phyloP scores from a whole-genome alignment of 2,329 filamentous ascomycete genomes.

The Penicillium sp. region DNA sequence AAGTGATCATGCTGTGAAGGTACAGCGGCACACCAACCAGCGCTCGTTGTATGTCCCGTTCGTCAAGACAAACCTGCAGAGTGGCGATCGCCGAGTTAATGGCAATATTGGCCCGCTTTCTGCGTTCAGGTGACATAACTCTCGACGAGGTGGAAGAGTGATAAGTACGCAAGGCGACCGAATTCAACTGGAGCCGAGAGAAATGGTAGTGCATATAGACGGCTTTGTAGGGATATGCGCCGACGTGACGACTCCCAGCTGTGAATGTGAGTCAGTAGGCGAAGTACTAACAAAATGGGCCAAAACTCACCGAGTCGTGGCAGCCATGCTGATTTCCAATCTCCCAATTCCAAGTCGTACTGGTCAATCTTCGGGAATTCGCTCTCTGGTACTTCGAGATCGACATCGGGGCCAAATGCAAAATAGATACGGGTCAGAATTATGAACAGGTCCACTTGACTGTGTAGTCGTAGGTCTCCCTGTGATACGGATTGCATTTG shows the following conservation, averaged over 20 bases:
- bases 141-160: conserved; percentile 35
- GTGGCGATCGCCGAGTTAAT: conserved; percentile 42
- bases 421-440: conserved; percentile 44
- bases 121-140: conserved; percentile 43
- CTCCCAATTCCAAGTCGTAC: conserved; percentile 37
- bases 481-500: conserved; percentile 29
- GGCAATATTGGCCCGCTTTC: conserved; percentile 43
- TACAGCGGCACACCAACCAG: conserved; percentile 44
- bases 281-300: not conserved
- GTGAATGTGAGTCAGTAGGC: conserved; percentile 3
- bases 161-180: conserved; percentile 47
- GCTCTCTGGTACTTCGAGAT: conserved; percentile 38
- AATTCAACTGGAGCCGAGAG: conserved; percentile 48
- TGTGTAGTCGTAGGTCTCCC: conserved; percentile 36
- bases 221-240: conserved; percentile 48
- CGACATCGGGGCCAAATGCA: conserved; percentile 42
- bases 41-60: conserved; percentile 41
- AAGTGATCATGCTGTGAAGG: conserved; percentile 46
- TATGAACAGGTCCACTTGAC: conserved; percentile 43
- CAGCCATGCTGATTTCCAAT: conserved; percentile 36
- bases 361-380: conserved; percentile 39
- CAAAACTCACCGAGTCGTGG: conserved; percentile 31
- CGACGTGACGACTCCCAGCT: conserved; percentile 46
- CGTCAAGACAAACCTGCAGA: conserved; percentile 40
- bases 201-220: conserved; percentile 50